Conservation (phyloP, 2,329 filamentous ascomycete genomes). For the Metarhizium robertsii region DNA sequence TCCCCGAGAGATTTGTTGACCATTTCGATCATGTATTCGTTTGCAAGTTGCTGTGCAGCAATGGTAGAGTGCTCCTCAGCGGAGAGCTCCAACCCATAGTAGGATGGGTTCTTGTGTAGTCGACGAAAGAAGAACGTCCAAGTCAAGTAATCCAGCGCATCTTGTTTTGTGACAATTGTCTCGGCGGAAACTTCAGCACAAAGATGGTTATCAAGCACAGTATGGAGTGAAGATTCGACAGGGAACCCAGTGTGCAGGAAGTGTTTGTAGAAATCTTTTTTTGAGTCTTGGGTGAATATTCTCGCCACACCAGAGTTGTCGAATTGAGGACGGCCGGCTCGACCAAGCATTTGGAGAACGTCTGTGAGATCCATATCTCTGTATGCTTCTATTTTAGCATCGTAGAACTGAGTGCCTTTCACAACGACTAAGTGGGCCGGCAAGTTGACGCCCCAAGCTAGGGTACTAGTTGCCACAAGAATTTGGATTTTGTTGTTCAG, state of each 20-base stretch:
- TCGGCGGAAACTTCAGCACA: slow-evolving; percentile 89
- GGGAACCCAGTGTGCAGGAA: slow-evolving; percentile 97
- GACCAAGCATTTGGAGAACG: slow-evolving; percentile 93
- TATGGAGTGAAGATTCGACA: slow-evolving; percentile 92
- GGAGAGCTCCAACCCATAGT: slow-evolving; percentile 91
- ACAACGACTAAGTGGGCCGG: slow-evolving; percentile 95
- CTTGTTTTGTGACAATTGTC: slow-evolving; percentile 89
- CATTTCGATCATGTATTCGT: slow-evolving; percentile 89
- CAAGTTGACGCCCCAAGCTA: slow-evolving; percentile 97
- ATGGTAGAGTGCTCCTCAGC: slow-evolving; percentile 87
- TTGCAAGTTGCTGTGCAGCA: slow-evolving; percentile 75
- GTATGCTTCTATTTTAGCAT: slow-evolving; percentile 95
- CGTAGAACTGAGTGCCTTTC: slow-evolving; percentile 96
- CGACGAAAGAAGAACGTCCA: slow-evolving; percentile 99
- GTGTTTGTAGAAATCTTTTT: slow-evolving; percentile 99
- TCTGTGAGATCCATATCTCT: slow-evolving; percentile 99
- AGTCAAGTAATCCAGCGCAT: slow-evolving; percentile 92
- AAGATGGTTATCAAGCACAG: slow-evolving; percentile 93
- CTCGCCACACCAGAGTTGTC: slow-evolving; percentile 91
- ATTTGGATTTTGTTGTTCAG: slow-evolving; percentile 98
- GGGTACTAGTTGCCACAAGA: slow-evolving; percentile 85
- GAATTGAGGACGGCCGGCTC: slow-evolving; percentile 92
- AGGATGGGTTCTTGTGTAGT: slow-evolving; percentile 95
- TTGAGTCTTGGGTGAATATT: slow-evolving; percentile 94
- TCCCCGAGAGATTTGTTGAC: slow-evolving; percentile 80